Base-by-base conservation (phyloP, 768 basidiomycete genomes). In the Wakefieldia striispora region DNA sequence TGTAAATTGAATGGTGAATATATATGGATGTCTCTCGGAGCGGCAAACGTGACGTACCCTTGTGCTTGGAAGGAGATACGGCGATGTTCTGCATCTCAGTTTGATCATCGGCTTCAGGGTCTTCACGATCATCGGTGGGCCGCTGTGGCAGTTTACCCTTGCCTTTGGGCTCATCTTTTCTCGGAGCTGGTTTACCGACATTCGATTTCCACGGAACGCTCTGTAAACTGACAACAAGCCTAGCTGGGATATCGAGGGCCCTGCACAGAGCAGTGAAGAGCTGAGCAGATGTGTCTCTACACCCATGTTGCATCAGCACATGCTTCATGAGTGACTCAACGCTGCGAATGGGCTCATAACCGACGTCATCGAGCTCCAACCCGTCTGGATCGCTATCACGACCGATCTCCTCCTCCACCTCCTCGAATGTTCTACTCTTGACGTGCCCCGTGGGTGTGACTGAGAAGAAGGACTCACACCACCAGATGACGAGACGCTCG, bases 261-360 rank as follows among this genome's bases (percentile, higher is more conserved):
- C 97, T 79, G 66, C 92, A 91, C 0, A 97, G 73, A 1, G 91
- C 84, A 5, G 93, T 95, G 65, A 97, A 98, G 4, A 98, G 77
- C 58, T 95, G 92, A 1, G 92, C 88, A 50, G 88, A 88, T 34
- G 82, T 81, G 65, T 99, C 97, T 52, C 90, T 77, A 20, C 84
- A 88, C 7, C 95, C 97, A 51, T 70, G 75, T 47, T 77, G 79
- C 77, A 87, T 84, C 17, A 97, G 70, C 1, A 84, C 87, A 63
- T 95, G 92, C 64, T 97, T 97, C 90, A 95, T 94, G 34, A 97
- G 75, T 55, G 91, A 93, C 63, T 95, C 94, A 13, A 77, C 73
- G 43, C 83, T 85, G 40, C 85, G 77, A 24, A 97, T 80, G 3
- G 74, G 62, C 67, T 95, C 95, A 33, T 77, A 75, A 10, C 82